Percentiles rank a stretch among this genome's conserved stretches.
These are phyloP conservation scores for Leishmania lainsoni DNA, from an alignment of 208 protist species.

Conservation along the genomic window DNA sequence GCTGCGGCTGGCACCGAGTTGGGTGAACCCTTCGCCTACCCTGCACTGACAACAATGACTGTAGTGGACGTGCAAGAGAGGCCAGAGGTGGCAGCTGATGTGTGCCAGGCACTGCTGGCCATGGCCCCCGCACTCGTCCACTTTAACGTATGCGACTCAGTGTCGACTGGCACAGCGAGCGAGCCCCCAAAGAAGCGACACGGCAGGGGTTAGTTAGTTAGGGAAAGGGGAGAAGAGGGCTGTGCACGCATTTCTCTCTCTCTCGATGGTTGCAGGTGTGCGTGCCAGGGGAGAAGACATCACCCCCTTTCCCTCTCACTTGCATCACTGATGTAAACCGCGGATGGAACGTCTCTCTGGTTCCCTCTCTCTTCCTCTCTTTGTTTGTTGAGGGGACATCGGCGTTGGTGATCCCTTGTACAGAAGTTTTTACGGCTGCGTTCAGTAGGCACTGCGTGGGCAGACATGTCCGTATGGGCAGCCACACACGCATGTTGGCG, in stretches of 20 bases:
- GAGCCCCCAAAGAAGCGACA: slow-evolving; percentile 20
- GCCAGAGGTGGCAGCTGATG: slow-evolving; percentile 37
- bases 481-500: not conserved
- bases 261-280: not conserved
- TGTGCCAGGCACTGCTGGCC: slow-evolving; percentile 36
- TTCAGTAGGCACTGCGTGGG: not conserved
- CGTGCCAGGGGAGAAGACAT: not conserved
- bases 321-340: not conserved
- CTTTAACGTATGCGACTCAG: slow-evolving; percentile 75
- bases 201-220: slow-evolving; percentile 11
- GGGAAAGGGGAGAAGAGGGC: not conserved
- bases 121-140: slow-evolving; percentile 54
- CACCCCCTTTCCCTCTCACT: not conserved
- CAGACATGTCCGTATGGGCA: not conserved
- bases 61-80: slow-evolving; percentile 63
- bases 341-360: not conserved
- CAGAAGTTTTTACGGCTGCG: not conserved
- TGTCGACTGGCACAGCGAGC: slow-evolving; percentile 32
- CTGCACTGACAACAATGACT: slow-evolving; percentile 53
- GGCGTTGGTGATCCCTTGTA: not conserved
- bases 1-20: slow-evolving; percentile 19
- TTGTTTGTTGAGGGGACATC: not conserved
- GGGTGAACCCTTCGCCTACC: slow-evolving; percentile 35
- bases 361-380: not conserved
- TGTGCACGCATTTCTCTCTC: not conserved